Evolutionary conservation across 805 yeast genomes (phyloP).

Genomic region (Metschnikowia aberdeeniae): DNA sequence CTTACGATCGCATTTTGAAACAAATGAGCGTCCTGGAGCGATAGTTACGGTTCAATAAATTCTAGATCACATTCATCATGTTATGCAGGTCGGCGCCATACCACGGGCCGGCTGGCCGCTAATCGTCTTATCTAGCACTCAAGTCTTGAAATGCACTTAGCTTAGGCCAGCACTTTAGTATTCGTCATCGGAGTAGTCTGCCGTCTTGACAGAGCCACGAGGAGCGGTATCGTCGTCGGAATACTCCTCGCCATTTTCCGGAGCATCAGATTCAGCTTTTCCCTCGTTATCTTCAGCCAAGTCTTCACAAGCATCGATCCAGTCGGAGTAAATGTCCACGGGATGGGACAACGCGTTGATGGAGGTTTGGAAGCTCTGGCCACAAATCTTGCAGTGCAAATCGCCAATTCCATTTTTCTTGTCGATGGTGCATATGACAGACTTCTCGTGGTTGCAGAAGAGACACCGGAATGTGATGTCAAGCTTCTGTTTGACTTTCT

Average conservation of each 20-base stretch:
- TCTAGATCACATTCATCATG: not conserved
- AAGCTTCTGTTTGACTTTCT: slow-evolving; percentile 69
- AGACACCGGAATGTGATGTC: slow-evolving; percentile 85
- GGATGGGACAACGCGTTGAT: slow-evolving; percentile 84
- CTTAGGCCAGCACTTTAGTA: slow-evolving; percentile 10
- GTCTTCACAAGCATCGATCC: slow-evolving; percentile 96
- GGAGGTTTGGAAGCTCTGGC: slow-evolving; percentile 86
- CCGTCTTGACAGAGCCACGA: slow-evolving; percentile 13
- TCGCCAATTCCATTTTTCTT: slow-evolving; percentile 82
- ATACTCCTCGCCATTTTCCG: slow-evolving; percentile 25
- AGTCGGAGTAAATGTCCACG: slow-evolving; percentile 91
- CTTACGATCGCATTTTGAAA: slow-evolving; percentile 2
- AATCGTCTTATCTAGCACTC: not conserved
- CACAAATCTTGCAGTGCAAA: slow-evolving; percentile 87
- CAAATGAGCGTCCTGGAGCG: slow-evolving; percentile 3
- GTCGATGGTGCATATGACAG: slow-evolving; percentile 84
- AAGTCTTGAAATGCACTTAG: not conserved
- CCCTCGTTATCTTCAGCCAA: slow-evolving; percentile 63
- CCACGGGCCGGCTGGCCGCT: too few relatives aligned
- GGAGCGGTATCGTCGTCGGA: slow-evolving; percentile 30
- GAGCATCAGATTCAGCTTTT: slow-evolving; percentile 21
- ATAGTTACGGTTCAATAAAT: not conserved
- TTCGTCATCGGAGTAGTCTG: slow-evolving; percentile 31
- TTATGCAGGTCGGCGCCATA: not conserved
- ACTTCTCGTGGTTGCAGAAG: slow-evolving; percentile 92